A percentile compares a stretch with the other conserved stretches of the same genome.
phyloP scores from a whole-genome alignment of 2,329 filamentous ascomycete genomes.

The Orbilia oligospora region DNA sequence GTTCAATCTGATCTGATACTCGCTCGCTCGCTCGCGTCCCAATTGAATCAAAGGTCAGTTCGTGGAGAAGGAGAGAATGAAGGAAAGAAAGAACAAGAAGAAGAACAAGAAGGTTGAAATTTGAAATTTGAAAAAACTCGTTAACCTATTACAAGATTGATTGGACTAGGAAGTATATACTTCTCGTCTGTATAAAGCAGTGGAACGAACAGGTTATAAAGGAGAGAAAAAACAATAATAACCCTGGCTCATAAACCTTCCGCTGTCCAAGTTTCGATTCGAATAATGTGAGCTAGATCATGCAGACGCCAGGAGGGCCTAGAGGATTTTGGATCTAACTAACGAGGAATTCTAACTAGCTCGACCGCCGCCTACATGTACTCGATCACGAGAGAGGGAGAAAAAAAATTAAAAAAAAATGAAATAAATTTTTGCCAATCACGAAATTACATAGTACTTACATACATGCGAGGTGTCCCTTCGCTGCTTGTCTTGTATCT shows the following conservation, averaged over 20 bases:
- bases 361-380: too few relatives aligned
- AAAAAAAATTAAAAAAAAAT: conserved; percentile 6
- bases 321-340: conserved; percentile 13
- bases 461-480: conserved; percentile 40
- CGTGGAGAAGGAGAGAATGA: conserved; percentile 1
- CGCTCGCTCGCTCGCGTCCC: conserved; percentile 1
- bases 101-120: background rate
- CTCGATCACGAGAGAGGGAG: background rate
- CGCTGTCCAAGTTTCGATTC: conserved; percentile 20
- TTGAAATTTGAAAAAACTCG: conserved; percentile 1
- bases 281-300: conserved; percentile 19
- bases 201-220: conserved; percentile 32
- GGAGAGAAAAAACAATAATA: conserved; percentile 12
- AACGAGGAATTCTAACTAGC: conserved; percentile 10
- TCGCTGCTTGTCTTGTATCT: background rate
- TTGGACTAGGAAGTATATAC: conserved; percentile 17
- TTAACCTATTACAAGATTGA: conserved; percentile 22
- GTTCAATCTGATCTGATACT: background rate
- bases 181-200: conserved; percentile 7
- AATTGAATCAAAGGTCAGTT: background rate
- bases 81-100: background rate
- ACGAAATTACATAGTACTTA: conserved; percentile 56
- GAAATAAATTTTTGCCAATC: conserved; percentile 9
- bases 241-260: conserved; percentile 21
- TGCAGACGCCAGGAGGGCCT: conserved; percentile 18